Evolutionary conservation across 2,329 filamentous ascomycete genomes (phyloP), one percentile per base, ranked within the genome.

Genomic region (Microdochium bolleyi): DNA sequence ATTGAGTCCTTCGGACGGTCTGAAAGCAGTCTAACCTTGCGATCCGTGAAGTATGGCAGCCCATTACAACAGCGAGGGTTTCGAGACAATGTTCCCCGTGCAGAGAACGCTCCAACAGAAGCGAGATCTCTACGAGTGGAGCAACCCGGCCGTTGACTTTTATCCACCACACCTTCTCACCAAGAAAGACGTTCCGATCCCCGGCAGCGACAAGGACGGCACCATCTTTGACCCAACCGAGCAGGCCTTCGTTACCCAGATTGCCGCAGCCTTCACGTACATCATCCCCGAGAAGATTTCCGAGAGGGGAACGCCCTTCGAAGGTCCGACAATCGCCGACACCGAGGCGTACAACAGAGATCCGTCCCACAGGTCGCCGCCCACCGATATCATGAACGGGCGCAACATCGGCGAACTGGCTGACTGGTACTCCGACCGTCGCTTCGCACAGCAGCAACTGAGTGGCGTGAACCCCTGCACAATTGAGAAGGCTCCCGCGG

Each of bases 381-480:
- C n/a, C 10, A 41, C 37, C 8, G 37, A 41, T 19, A 41, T 41
- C 37, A 41, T 41, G 37, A 19, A 41, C n/a, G 37, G 37, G 5
- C 9, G 3, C 34, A 22, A 25, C 44, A 51, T 30, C 53, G 46
- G 54, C n/a, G 30, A 54, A 8, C 59, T 67, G 9, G 58, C 64
- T 10, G 70, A 75, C 54, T 76, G 72, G 72, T 75, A 62, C 57
- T 64, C 65, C 16, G 73, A 76, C 53, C 64, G 68, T 3, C 63
- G 71, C 19, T 76, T 75, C 49, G 73, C 72, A 2, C 67, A 75
- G 44, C 73, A 75, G 60, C 67, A 67, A 11, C 69, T 76, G 50
- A 73, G 68, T 0, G 73, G 73, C 3, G 66, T 66, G 34, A 75
- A 75, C 57, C 73, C 73, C 1, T 69, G 68, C 1, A 75, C 72